Conservation (phyloP, 2,329 filamentous ascomycete genomes). For the Periconia sp. region DNA sequence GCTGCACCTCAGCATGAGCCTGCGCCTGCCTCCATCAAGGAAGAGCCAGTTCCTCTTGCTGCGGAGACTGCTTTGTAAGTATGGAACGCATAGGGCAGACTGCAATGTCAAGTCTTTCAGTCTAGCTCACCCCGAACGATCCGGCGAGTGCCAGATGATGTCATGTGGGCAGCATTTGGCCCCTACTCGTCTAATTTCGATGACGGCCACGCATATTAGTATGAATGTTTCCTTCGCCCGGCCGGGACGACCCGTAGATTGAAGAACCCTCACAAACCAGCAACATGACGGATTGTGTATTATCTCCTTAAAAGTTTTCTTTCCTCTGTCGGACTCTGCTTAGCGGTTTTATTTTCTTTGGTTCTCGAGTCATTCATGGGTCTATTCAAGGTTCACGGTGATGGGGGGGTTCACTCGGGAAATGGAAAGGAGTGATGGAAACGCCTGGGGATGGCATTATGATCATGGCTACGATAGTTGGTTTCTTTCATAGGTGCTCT, state of each 20-base stretch:
- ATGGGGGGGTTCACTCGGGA: slow-evolving; percentile 13
- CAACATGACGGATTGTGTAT: slow-evolving; percentile 20
- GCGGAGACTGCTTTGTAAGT: slow-evolving; percentile 33
- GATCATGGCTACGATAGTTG: slow-evolving; percentile 16
- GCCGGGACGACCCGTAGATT: slow-evolving; percentile 32
- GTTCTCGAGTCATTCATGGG: slow-evolving; percentile 12
- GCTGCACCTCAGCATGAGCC: slow-evolving; percentile 29
- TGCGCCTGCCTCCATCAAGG: slow-evolving; percentile 8
- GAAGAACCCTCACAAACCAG: slow-evolving; percentile 10
- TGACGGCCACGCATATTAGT: slow-evolving; percentile 16
- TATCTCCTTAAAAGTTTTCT: slow-evolving; percentile 31
- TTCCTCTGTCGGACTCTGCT: slow-evolving; percentile 16
- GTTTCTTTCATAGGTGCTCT: slow-evolving; percentile 15
- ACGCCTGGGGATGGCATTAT: slow-evolving; percentile 6
- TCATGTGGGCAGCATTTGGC: no score
- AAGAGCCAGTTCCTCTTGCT: slow-evolving; percentile 16
- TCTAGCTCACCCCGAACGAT: not conserved
- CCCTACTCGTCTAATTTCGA: slow-evolving; percentile 8
- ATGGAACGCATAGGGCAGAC: not conserved
- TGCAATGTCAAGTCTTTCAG: not conserved
- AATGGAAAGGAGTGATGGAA: slow-evolving; percentile 13
- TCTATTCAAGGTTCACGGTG: slow-evolving; percentile 9
- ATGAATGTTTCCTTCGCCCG: not conserved
- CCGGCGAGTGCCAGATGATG: no score
- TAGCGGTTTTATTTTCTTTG: slow-evolving; percentile 22